Conservation (phyloP, 495 filamentous ascomycete genomes). For the Xylaria cubensis region DNA sequence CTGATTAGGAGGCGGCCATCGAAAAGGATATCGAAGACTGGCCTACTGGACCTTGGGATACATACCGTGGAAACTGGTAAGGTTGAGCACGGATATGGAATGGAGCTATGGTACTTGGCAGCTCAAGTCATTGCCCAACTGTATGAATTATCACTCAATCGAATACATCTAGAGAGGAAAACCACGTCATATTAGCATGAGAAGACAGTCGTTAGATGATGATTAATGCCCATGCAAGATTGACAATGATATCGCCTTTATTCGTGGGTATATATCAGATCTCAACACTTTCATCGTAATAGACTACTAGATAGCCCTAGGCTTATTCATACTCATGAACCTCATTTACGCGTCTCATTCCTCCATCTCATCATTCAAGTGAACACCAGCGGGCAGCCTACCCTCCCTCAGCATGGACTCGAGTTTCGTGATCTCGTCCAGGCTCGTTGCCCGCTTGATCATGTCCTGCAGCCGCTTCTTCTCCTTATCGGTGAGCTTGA, state of each 20-base stretch:
- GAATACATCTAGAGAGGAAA: neutral
- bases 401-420: conserved; percentile 91
- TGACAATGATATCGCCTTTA: conserved; percentile 6
- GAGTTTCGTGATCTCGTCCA: conserved; percentile 82
- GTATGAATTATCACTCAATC: neutral
- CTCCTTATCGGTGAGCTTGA: conserved; percentile 55
- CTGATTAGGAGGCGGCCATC: conserved; percentile 42
- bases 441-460: conserved; percentile 82
- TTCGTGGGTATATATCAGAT: conserved; percentile 26
- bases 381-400: conserved; percentile 72
- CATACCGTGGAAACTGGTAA: neutral
- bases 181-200: neutral
- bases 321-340: neutral
- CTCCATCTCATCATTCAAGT: conserved; percentile 61
- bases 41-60: neutral
- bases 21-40: neutral
- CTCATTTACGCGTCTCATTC: conserved; percentile 44
- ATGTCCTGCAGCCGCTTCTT: conserved; percentile 56
- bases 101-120: neutral
- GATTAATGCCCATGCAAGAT: neutral
- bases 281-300: neutral
- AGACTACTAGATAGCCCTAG: neutral
- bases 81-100: neutral
- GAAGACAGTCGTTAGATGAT: neutral
- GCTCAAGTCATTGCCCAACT: neutral